phyloP scores from a whole-genome alignment of 2,329 filamentous ascomycete species.

The Talaromyces sp. region DNA sequence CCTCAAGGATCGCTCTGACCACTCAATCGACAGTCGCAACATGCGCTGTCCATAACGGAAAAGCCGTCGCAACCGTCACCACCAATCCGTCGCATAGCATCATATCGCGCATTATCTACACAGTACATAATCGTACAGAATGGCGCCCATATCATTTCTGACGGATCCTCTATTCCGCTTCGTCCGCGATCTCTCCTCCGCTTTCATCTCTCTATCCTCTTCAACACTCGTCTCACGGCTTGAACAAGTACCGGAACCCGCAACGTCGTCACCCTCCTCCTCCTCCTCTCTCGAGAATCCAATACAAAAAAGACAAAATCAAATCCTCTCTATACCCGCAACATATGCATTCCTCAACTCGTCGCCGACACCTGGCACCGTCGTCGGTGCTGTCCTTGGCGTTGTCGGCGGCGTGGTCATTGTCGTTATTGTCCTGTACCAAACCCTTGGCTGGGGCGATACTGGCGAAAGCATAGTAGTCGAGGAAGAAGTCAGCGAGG shows the following conservation, averaged over 20 bases:
- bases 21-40: not conserved
- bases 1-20: not conserved
- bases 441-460: conserved; percentile 43
- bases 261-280: not conserved
- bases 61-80: not conserved
- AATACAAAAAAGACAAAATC: conserved; percentile 11
- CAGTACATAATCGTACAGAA: not conserved
- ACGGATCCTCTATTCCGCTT: conserved; percentile 6
- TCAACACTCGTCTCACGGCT: not conserved
- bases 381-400: conserved; percentile 55
- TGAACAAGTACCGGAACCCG: conserved; percentile 1
- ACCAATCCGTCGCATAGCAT: not conserved
- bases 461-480: conserved; percentile 21
- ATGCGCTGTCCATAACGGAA: conserved; percentile 1
- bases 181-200: conserved; percentile 8
- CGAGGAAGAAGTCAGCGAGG: conserved; percentile 23
- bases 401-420: conserved; percentile 49
- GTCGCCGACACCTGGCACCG: conserved; percentile 52
- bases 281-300: conserved; percentile 1
- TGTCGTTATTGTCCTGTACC: conserved; percentile 50
- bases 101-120: not conserved
- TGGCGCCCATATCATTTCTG: conserved; percentile 12
- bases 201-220: conserved; percentile 11
- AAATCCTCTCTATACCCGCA: conserved; percentile 52
- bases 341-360: conserved; percentile 53